phyloP scores from a whole-genome alignment of 2,329 filamentous ascomycete genomes.

The Camptophora hylomeconis region DNA sequence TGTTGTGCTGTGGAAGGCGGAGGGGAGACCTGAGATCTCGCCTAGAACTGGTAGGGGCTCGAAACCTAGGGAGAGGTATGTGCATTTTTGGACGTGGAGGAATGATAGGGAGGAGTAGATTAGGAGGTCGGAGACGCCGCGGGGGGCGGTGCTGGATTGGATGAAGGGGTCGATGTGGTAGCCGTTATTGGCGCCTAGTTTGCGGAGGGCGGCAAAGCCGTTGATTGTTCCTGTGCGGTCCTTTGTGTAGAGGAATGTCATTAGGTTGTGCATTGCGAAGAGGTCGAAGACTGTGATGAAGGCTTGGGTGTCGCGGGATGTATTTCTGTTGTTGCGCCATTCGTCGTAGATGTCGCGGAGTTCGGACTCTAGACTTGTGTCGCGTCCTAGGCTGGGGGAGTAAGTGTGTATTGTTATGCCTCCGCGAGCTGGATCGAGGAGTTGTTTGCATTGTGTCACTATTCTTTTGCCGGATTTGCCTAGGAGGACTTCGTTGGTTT shows the following conservation, averaged over 20 bases:
- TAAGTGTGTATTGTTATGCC: slow-evolving; percentile 25
- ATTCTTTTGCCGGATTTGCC: slow-evolving; percentile 26
- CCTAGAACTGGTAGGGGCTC: slow-evolving; percentile 24
- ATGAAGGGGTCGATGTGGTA: slow-evolving; percentile 32
- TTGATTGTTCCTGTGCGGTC: slow-evolving; percentile 20
- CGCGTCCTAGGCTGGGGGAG: slow-evolving; percentile 20
- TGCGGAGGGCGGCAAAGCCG: slow-evolving; percentile 28
- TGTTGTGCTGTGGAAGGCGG: slow-evolving; percentile 19
- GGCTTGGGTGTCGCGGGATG: slow-evolving; percentile 21
- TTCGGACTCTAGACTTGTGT: slow-evolving; percentile 21
- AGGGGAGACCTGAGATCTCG: slow-evolving; percentile 22
- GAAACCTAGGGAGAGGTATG: slow-evolving; percentile 27
- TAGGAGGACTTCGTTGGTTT: slow-evolving; percentile 26
- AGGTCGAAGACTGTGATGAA: slow-evolving; percentile 30
- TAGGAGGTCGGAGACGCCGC: slow-evolving; percentile 27
- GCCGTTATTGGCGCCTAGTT: slow-evolving; percentile 23
- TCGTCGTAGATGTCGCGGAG: slow-evolving; percentile 25
- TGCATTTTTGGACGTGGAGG: slow-evolving; percentile 21
- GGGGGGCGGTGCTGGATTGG: slow-evolving; percentile 22
- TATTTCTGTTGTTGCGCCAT: slow-evolving; percentile 26
- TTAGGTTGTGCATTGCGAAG: slow-evolving; percentile 25
- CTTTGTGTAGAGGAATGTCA: slow-evolving; percentile 29
- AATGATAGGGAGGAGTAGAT: slow-evolving; percentile 27
- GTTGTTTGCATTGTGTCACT: slow-evolving; percentile 23
- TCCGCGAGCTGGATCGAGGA: slow-evolving; percentile 24